Percentiles rank a stretch among this genome's conserved stretches.
Conservation (phyloP, 805 yeast species). For the Candida boidinii region DNA sequence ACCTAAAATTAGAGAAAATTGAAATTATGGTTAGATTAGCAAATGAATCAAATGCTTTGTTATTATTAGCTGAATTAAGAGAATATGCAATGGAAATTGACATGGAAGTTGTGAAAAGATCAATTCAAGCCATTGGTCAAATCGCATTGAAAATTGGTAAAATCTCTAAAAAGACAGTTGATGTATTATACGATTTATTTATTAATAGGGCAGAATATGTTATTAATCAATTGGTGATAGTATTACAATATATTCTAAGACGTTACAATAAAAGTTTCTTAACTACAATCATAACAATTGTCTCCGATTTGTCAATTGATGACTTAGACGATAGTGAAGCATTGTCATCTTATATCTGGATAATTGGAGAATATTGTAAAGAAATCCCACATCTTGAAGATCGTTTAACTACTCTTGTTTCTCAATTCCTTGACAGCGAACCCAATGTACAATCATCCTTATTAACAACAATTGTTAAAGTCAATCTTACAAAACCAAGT, state of each 20-base stretch:
- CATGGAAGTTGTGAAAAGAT: constrained; percentile 59
- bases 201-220: constrained; percentile 57
- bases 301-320: constrained; percentile 35
- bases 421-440: constrained; percentile 50
- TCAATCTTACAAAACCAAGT: constrained; percentile 29
- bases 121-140: constrained; percentile 63
- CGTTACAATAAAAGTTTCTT: constrained; percentile 49
- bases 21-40: constrained; percentile 68
- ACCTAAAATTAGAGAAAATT: constrained; percentile 67
- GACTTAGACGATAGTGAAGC: constrained; percentile 42
- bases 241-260: constrained; percentile 58
- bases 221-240: constrained; percentile 51
- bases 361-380: constrained; percentile 61
- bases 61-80: constrained; percentile 60
- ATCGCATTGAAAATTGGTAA: constrained; percentile 57
- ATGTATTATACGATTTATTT: constrained; percentile 47
- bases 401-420: constrained; percentile 37
- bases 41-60: constrained; percentile 45
- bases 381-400: constrained; percentile 46
- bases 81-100: constrained; percentile 86
- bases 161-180: constrained; percentile 49
- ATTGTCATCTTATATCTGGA: constrained; percentile 56
- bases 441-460: constrained; percentile 51
- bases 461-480: constrained; percentile 54
- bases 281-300: constrained; percentile 46